phyloP scores from a whole-genome alignment of 2,329 filamentous ascomycete genomes.

The Exophiala sideris region DNA sequence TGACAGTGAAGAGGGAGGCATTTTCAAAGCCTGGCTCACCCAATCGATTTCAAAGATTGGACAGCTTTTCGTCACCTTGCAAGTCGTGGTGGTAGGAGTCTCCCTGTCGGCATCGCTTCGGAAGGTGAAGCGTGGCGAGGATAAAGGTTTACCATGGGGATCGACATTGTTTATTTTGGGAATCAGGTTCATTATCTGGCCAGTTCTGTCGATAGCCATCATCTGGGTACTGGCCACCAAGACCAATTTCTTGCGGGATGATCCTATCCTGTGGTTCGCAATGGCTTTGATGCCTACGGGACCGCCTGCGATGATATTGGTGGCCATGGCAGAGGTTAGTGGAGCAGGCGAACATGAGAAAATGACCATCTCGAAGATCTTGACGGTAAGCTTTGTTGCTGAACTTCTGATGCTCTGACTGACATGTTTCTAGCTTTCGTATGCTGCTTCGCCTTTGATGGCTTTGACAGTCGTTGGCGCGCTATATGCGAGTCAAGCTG shows the following conservation, averaged over 20 bases:
- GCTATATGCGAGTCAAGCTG: constrained; percentile 33
- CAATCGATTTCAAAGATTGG: constrained; percentile 60
- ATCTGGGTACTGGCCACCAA: constrained; percentile 55
- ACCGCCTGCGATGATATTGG: constrained; percentile 53
- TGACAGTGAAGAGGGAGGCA: constrained; percentile 55
- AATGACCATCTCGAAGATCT: constrained; percentile 52
- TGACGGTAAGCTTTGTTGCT: constrained; percentile 26
- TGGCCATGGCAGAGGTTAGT: constrained; percentile 44
- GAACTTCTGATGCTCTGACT: not conserved
- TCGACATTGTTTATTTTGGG: constrained; percentile 42
- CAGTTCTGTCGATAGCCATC: constrained; percentile 51
- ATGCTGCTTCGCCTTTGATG: constrained; percentile 33
- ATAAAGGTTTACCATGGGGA: constrained; percentile 47
- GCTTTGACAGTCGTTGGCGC: constrained; percentile 34
- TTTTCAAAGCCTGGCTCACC: constrained; percentile 65
- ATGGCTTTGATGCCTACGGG: constrained; percentile 60
- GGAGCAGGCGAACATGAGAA: constrained; percentile 46
- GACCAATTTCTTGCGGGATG: constrained; percentile 50
- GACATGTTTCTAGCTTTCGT: constrained; percentile 30
- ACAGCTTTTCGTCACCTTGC: constrained; percentile 60
- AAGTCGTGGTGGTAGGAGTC: constrained; percentile 65
- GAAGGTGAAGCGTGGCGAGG: constrained; percentile 45
- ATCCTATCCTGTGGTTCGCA: constrained; percentile 64
- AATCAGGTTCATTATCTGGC: constrained; percentile 58
- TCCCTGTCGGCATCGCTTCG: constrained; percentile 56